Conservation (phyloP, 305 asterid species). For the Fraxinus ornus region DNA sequence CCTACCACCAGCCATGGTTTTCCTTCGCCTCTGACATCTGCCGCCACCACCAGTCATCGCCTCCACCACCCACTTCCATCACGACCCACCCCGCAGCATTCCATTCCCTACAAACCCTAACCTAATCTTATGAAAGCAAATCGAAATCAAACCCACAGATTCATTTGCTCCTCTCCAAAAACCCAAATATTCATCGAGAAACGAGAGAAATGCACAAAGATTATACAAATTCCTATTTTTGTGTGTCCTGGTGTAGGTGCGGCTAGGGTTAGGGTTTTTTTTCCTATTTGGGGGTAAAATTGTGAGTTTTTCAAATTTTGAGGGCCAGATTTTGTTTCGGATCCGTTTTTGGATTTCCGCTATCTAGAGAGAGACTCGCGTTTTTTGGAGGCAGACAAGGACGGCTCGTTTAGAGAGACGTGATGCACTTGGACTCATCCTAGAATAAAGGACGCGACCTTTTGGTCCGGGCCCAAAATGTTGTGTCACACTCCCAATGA, state of each 20-base stretch:
- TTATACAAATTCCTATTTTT: conserved; percentile 15
- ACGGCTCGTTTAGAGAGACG: conserved; percentile 34
- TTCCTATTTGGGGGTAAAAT: conserved; percentile 37
- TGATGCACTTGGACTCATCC: conserved; percentile 8
- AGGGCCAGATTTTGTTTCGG: conserved; percentile 46
- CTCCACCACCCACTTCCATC: conserved; percentile 50
- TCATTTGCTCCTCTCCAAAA: conserved; percentile 19
- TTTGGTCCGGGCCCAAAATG: background rate
- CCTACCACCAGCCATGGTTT: conserved; percentile 60
- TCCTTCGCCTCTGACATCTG: conserved; percentile 65
- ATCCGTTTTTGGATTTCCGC: conserved; percentile 40
- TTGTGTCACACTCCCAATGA: conserved; percentile 8
- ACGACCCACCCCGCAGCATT: conserved; percentile 43
- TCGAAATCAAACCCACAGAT: conserved; percentile 25
- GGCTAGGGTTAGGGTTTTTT: conserved; percentile 75
- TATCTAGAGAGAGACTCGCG: conserved; percentile 45
- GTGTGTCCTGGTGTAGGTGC: conserved; percentile 34
- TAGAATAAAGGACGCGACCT: conserved; percentile 21
- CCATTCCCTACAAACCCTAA: conserved; percentile 43
- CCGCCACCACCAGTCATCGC: conserved; percentile 59
- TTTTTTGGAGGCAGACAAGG: conserved; percentile 40
- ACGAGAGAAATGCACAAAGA: conserved; percentile 18
- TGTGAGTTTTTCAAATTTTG: conserved; percentile 38
- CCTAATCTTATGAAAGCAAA: conserved; percentile 35
- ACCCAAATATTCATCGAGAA: conserved; percentile 13